Percentiles rank a stretch among this genome's conserved stretches.
Evolutionary conservation across 495 filamentous ascomycete species (phyloP).

Genomic region (Hypoxylon subgilvum): DNA sequence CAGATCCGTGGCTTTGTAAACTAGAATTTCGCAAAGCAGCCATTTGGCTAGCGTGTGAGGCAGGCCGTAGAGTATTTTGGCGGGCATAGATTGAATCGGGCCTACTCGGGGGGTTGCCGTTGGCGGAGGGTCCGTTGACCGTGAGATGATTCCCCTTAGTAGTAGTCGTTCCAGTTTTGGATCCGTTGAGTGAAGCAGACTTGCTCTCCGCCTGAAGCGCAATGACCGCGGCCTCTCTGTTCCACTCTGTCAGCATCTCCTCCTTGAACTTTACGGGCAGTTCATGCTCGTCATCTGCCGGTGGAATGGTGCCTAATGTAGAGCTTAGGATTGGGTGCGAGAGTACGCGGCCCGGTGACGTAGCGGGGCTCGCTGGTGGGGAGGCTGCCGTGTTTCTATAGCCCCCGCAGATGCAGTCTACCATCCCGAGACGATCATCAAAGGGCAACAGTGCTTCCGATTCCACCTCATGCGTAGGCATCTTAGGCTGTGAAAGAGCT

Average conservation of each 20-base stretch:
- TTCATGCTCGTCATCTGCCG: slow-evolving; percentile 44
- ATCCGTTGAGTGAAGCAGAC: slow-evolving; percentile 73
- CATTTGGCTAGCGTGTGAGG: slow-evolving; percentile 44
- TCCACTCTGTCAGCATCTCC: slow-evolving; percentile 74
- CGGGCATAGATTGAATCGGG: slow-evolving; percentile 48
- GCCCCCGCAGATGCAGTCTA: slow-evolving; percentile 71
- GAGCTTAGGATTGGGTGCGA: slow-evolving; percentile 64
- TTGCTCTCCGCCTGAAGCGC: slow-evolving; percentile 70
- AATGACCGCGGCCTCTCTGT: slow-evolving; percentile 70
- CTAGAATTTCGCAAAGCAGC: slow-evolving; percentile 49
- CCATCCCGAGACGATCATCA: slow-evolving; percentile 67
- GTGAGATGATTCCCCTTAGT: slow-evolving; percentile 62
- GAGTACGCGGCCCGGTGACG: slow-evolving; percentile 71
- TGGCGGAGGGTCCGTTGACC: slow-evolving; percentile 57
- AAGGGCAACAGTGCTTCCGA: slow-evolving; percentile 68
- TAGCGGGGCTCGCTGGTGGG: slow-evolving; percentile 70
- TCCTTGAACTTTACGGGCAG: slow-evolving; percentile 64
- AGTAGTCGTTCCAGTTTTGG: slow-evolving; percentile 65
- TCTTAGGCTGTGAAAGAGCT: slow-evolving; percentile 51
- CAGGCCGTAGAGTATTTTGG: slow-evolving; percentile 50
- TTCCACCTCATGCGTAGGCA: slow-evolving; percentile 58
- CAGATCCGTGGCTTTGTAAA: slow-evolving; percentile 55
- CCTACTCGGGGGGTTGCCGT: slow-evolving; percentile 46
- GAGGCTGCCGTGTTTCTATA: slow-evolving; percentile 66
- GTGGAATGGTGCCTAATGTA: slow-evolving; percentile 45